Evolutionary conservation across 352 stramenopile genomes (phyloP).

Genomic region (Pythium sp.): DNA sequence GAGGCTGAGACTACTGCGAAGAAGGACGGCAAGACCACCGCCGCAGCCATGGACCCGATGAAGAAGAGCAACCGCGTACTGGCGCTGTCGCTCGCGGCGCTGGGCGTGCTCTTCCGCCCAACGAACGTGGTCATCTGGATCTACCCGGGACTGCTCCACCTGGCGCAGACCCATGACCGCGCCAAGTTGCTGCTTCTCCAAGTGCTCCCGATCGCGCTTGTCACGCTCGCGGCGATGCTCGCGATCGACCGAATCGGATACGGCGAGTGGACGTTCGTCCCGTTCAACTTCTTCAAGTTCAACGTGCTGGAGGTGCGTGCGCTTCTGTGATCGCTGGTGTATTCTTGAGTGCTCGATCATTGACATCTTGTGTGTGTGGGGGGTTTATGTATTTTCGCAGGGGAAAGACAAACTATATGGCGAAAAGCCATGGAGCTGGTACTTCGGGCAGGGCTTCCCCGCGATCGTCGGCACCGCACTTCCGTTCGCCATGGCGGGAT

Average conservation of each 20-base stretch:
- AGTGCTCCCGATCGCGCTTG: slow-evolving; percentile 59
- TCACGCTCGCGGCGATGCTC: slow-evolving; percentile 55
- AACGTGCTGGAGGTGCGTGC: slow-evolving; percentile 72
- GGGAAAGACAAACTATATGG: slow-evolving; percentile 83
- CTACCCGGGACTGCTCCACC: slow-evolving; percentile 56
- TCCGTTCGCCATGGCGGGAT: slow-evolving; percentile 46
- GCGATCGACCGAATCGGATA: slow-evolving; percentile 77
- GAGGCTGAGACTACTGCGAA: slow-evolving; percentile 31
- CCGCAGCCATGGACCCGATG: slow-evolving; percentile 8
- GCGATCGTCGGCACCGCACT: slow-evolving; percentile 61
- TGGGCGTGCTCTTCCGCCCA: slow-evolving; percentile 80
- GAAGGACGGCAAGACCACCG: slow-evolving; percentile 34
- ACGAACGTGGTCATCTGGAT: slow-evolving; percentile 80
- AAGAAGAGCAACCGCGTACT: slow-evolving; percentile 35
- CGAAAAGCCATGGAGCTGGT: slow-evolving; percentile 80
- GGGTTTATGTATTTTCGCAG: slow-evolving; percentile 23
- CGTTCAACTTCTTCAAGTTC: slow-evolving; percentile 85
- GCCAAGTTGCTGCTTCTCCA: slow-evolving; percentile 35
- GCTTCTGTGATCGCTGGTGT: not conserved
- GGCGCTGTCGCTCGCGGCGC: slow-evolving; percentile 53
- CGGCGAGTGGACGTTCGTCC: slow-evolving; percentile 82
- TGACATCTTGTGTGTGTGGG: not conserved
- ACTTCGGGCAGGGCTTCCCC: slow-evolving; percentile 77
- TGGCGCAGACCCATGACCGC: slow-evolving; percentile 45
- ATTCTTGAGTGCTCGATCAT: not conserved